phyloP scores from a whole-genome alignment of 164 flowering plant species.

The Annona squamosa region DNA sequence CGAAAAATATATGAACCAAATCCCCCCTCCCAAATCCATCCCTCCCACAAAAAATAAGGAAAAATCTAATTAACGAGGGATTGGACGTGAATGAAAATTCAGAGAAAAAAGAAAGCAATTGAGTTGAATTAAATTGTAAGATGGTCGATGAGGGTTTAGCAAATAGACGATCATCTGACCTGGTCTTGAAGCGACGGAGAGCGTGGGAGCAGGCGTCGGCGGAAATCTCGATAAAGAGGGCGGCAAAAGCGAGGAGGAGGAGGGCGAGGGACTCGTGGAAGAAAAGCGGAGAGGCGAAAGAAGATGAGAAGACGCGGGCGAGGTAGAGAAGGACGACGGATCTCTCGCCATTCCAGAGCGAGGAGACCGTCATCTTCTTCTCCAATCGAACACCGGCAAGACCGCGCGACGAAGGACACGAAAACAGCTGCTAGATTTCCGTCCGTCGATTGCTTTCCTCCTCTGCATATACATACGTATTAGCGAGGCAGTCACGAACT shows the following conservation, averaged over 20 bases:
- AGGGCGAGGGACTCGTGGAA: slow-evolving; percentile 41
- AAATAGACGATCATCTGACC: slow-evolving; percentile 25
- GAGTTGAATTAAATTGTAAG: neutral
- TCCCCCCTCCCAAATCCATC: neutral
- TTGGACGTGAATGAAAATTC: neutral
- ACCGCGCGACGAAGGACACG: too few relatives aligned
- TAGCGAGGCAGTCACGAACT: too few relatives aligned
- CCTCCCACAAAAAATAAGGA: neutral
- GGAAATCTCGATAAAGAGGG: slow-evolving; percentile 52
- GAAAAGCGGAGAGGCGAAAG: slow-evolving; percentile 43
- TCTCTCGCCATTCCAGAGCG: slow-evolving; percentile 66
- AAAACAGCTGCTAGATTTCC: too few relatives aligned
- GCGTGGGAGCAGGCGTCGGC: slow-evolving; percentile 28
- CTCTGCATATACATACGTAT: too few relatives aligned
- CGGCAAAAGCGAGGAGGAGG: slow-evolving; percentile 43
- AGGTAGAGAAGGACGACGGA: slow-evolving; percentile 56
- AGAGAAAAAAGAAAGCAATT: neutral
- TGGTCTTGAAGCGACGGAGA: slow-evolving; percentile 35
- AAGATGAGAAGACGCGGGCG: slow-evolving; percentile 33
- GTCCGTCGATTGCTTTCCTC: too few relatives aligned
- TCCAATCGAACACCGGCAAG: too few relatives aligned
- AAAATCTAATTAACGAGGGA: neutral
- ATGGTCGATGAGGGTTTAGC: neutral
- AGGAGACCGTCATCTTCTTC: slow-evolving; percentile 7
- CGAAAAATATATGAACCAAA: too few relatives aligned